phyloP scores from a whole-genome alignment of 2,329 filamentous ascomycete species.

The Diplodia seriata region DNA sequence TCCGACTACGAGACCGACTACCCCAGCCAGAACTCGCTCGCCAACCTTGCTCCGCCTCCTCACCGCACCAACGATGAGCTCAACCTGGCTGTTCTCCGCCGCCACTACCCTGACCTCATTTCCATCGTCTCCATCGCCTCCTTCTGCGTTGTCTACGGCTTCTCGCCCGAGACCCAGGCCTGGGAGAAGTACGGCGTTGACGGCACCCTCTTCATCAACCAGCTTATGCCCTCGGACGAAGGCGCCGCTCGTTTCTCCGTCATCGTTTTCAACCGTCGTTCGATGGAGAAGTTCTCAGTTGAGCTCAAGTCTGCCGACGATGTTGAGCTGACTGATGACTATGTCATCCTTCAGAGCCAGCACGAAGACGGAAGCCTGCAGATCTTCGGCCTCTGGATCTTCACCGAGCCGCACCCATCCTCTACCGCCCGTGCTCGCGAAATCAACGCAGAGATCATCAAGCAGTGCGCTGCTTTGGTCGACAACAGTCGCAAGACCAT shows the following conservation, averaged over 20 bases:
- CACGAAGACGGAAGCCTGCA: constrained; percentile 42
- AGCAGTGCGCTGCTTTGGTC: constrained; percentile 61
- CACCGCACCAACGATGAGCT: constrained; percentile 80
- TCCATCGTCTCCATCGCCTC: constrained; percentile 80
- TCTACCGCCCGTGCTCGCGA: constrained; percentile 61
- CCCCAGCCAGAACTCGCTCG: constrained; percentile 39
- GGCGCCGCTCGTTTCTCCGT: constrained; percentile 51
- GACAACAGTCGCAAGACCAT: constrained; percentile 56
- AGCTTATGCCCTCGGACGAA: constrained; percentile 54
- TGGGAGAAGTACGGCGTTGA: constrained; percentile 91
- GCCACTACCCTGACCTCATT: constrained; percentile 77
- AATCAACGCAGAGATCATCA: constrained; percentile 61
- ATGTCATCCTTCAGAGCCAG: constrained; percentile 64
- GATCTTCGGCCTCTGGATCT: constrained; percentile 70
- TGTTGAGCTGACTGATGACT: constrained; percentile 61
- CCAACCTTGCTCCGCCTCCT: constrained; percentile 50
- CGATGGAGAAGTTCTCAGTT: constrained; percentile 56
- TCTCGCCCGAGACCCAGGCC: constrained; percentile 66
- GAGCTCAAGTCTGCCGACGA: constrained; percentile 53
- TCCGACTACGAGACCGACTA: constrained; percentile 63
- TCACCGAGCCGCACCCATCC: constrained; percentile 63
- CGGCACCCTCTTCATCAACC: constrained; percentile 87
- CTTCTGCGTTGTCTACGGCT: constrained; percentile 86
- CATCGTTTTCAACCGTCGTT: constrained; percentile 57
- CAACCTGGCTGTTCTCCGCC: constrained; percentile 82